Base-by-base conservation (phyloP, 352 stramenopile genomes). In the Phytophthora litchii region DNA sequence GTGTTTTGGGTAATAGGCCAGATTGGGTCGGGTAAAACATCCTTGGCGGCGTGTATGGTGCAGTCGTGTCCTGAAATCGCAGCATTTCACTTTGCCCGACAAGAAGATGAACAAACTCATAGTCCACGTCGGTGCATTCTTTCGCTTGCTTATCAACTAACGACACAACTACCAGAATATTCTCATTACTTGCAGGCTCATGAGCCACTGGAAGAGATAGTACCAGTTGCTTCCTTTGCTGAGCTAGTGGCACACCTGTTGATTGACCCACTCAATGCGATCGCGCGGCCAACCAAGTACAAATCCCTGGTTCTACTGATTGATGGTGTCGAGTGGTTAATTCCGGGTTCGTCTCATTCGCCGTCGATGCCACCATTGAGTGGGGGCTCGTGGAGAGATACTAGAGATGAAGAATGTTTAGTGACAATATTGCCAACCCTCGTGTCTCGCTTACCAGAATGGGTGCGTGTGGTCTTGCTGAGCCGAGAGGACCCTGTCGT, bases 31-130 rank as follows among this genome's bases (percentile, higher is more conserved):
- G 83, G 83, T 0, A 92, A 92, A 50, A 88, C 78, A 0, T 80
- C 79, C 5, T 51, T 86, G 16, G 83, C 83, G 0, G 83, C 80
- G 3, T 77, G 68, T 9, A 86, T 92, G 73, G 78, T 91, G 10
- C 78, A 92, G 44, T 63, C 44, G 1, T 80, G 82, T 9, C 83
- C 83, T 2, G 83, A 92, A 59, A 87, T 92, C 36, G 70, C 76
- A 14, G 83, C 83, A 9, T 90, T 90, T 51, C 83, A 92, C 48
- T 88, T 92, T 41, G 80, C 80, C 16, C 63, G 78, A 14, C 76
- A 88, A 45, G 83, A 92, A 36, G 78, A 92, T 34, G 80, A 92
- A 35, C 83, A 92, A 58, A 91, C 83, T n/a, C 83, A 89, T 25
- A 86, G 58, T 19, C 67, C 76, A 14, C 53, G 83, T 0, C 76